Evolutionary conservation across 176 grass and related monocot species (phyloP).

Genomic region (Carex pumila): DNA sequence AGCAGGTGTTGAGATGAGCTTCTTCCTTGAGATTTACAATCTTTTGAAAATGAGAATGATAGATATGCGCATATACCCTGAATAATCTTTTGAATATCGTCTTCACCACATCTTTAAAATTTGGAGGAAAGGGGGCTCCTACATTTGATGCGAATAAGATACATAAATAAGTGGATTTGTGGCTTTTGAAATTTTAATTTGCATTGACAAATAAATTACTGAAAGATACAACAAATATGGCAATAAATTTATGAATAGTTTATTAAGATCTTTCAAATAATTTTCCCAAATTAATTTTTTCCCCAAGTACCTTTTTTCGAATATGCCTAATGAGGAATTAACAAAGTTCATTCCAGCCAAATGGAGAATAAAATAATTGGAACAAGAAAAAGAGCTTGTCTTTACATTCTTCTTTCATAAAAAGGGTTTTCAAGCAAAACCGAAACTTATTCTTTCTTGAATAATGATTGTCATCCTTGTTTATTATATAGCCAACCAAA

Average conservation of each 20-base stretch:
- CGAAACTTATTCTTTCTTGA: background rate
- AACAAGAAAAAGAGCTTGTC: background rate
- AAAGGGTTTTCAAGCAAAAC: background rate
- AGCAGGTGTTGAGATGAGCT: constrained; percentile 96
- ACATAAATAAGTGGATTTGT: background rate
- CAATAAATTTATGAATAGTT: background rate
- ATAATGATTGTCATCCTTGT: background rate
- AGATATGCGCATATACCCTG: constrained; percentile 84
- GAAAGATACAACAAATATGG: background rate
- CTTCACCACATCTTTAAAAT: constrained; percentile 62
- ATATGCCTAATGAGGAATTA: background rate
- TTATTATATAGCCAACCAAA: background rate
- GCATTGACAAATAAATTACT: constrained; percentile 3
- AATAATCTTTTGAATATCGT: constrained; percentile 98
- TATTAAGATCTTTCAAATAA: background rate
- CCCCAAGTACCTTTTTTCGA: background rate
- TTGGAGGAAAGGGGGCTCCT: constrained; percentile 84
- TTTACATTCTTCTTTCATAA: background rate
- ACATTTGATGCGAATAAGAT: background rate
- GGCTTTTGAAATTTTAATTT: background rate
- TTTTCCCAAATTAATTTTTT: background rate
- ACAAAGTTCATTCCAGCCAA: background rate
- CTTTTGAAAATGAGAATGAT: constrained; percentile 83
- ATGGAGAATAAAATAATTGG: background rate
- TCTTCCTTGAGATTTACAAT: constrained; percentile 84